phyloP scores from a whole-genome alignment of 192 early-diverging fungal species.

The Funneliformis geosporum region DNA sequence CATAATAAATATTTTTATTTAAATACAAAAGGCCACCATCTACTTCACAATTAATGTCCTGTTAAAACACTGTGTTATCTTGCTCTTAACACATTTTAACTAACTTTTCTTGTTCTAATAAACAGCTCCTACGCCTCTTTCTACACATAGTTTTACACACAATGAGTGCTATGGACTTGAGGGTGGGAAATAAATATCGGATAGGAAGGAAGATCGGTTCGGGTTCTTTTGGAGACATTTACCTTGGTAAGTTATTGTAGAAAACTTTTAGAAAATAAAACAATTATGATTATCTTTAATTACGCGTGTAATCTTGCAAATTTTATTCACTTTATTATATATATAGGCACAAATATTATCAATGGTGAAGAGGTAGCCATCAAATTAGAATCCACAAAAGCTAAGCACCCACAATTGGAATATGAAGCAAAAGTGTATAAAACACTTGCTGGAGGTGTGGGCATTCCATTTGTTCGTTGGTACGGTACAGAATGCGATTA shows the following conservation, averaged over 20 bases:
- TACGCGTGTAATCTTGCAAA: neutral
- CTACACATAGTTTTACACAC: neutral
- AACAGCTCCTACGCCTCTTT: neutral
- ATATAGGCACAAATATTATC: constrained; percentile 48
- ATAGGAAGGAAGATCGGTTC: constrained; percentile 96
- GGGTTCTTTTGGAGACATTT: constrained; percentile 98
- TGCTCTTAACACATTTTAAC: neutral
- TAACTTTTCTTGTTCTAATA: neutral
- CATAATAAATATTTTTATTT: neutral
- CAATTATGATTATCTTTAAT: constrained; percentile 8
- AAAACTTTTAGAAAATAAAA: neutral
- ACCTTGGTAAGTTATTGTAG: constrained; percentile 66
- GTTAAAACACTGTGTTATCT: neutral
- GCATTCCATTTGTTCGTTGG: constrained; percentile 86
- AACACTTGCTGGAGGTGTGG: constrained; percentile 87
- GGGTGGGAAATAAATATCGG: constrained; percentile 93
- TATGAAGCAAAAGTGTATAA: constrained; percentile 98
- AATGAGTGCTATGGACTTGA: constrained; percentile 64
- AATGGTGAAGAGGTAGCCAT: constrained; percentile 95
- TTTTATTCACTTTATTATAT: neutral
- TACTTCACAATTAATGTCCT: neutral
- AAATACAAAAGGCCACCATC: neutral
- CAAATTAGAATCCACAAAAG: constrained; percentile 93
- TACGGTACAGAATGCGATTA: constrained; percentile 83
- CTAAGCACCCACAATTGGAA: constrained; percentile 96